Percentiles rank a stretch among this genome's conserved stretches.
Conservation (phyloP, 2,329 filamentous ascomycete species). For the Arthrobotrys sphaeroides region DNA sequence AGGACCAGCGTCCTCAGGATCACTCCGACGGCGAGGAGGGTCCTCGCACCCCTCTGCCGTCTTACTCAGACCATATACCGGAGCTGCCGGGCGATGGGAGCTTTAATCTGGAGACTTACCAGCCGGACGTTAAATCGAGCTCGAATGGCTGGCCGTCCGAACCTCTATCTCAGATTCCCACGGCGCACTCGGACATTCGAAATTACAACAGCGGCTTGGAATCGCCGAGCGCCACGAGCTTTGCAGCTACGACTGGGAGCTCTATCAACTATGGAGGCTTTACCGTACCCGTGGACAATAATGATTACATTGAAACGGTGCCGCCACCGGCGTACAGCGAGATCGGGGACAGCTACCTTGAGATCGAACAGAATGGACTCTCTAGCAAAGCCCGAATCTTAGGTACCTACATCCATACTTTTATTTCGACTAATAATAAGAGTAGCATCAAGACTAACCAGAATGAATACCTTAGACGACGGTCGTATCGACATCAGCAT, state of each 20-base stretch:
- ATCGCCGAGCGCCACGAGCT: constrained; percentile 3
- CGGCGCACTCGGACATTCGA: constrained; percentile 32
- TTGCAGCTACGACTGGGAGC: constrained; percentile 3
- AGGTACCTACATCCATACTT: constrained; percentile 49
- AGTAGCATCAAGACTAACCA: constrained; percentile 2
- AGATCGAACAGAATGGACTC: constrained; percentile 61
- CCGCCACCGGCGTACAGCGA: constrained; percentile 62
- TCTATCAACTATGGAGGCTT: constrained; percentile 17
- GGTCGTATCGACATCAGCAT: constrained; percentile 83
- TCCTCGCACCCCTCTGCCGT: constrained; percentile 21
- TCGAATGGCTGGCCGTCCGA: constrained; percentile 44
- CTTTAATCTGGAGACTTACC: constrained; percentile 1
- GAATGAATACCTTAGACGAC: constrained; percentile 67
- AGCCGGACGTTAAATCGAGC: constrained; percentile 29
- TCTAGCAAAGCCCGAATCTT: constrained; percentile 61
- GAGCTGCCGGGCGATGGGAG: constrained; percentile 4
- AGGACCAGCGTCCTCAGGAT: not conserved
- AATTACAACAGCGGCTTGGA: constrained; percentile 43
- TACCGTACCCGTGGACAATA: not conserved
- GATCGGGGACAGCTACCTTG: constrained; percentile 58
- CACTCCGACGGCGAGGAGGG: constrained; percentile 2
- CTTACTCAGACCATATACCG: constrained; percentile 23
- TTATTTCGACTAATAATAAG: not conserved
- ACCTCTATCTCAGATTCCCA: constrained; percentile 48
- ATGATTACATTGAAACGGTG: constrained; percentile 56